Percentiles rank a stretch among this genome's conserved stretches.
Conservation (phyloP, 2,329 filamentous ascomycete species). For the Claviceps pazoutovae region DNA sequence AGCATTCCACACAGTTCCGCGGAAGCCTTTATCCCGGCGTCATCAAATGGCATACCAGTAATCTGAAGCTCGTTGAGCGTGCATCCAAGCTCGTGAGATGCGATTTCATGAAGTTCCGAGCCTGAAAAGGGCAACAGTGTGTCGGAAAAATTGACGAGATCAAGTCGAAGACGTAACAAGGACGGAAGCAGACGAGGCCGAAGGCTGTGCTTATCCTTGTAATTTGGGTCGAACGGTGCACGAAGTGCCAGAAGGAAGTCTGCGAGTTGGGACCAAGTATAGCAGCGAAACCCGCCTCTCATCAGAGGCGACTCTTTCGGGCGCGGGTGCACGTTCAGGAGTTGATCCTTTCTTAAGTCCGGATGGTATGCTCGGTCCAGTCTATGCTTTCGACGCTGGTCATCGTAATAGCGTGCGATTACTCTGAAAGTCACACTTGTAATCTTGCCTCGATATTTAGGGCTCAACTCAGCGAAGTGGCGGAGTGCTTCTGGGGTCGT, state of each 20-base stretch:
- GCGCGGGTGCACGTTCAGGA: slow-evolving; percentile 28
- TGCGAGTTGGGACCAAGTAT: slow-evolving; percentile 38
- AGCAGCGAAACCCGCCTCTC: slow-evolving; percentile 39
- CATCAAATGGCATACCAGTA: slow-evolving; percentile 37
- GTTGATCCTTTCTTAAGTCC: slow-evolving; percentile 26
- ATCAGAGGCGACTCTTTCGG: slow-evolving; percentile 31
- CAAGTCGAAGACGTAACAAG: slow-evolving; percentile 33
- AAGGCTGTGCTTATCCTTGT: slow-evolving; percentile 19
- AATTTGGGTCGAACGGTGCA: slow-evolving; percentile 33
- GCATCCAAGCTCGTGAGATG: slow-evolving; percentile 38
- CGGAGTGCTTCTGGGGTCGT: slow-evolving; percentile 36
- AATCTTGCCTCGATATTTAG: slow-evolving; percentile 28
- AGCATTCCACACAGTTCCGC: slow-evolving; percentile 37
- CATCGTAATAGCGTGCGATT: slow-evolving; percentile 42
- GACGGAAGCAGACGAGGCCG: slow-evolving; percentile 32
- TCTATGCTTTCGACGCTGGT: slow-evolving; percentile 29
- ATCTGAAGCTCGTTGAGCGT: slow-evolving; percentile 38
- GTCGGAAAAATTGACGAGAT: slow-evolving; percentile 40
- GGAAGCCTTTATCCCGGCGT: slow-evolving; percentile 31
- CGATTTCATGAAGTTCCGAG: slow-evolving; percentile 35
- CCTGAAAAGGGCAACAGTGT: slow-evolving; percentile 31
- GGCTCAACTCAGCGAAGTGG: slow-evolving; percentile 32
- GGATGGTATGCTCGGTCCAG: slow-evolving; percentile 29
- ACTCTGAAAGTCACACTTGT: slow-evolving; percentile 35
- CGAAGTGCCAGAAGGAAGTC: slow-evolving; percentile 38